Evolutionary conservation across 495 filamentous ascomycete species (phyloP), one percentile per base, ranked within the genome.

Genomic region (Bacidia gigantensis): DNA sequence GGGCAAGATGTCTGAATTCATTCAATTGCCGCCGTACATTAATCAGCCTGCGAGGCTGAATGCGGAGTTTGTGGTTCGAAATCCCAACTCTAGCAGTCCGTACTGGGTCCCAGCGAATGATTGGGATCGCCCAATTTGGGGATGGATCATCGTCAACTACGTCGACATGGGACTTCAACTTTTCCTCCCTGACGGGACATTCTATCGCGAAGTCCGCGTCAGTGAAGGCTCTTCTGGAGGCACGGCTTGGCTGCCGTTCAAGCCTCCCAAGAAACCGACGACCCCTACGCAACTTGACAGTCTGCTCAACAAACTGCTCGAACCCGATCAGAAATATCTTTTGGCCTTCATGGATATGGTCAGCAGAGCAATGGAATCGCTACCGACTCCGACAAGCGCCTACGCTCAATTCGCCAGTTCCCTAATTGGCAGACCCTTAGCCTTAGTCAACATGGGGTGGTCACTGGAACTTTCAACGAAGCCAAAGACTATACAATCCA

Each of bases 71-170:
- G 41, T 70, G 0, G 58, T 35, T 9, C 46, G 42, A 5, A 40
- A 58, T 18, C 11, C 47, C 25, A 50, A 32, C 21, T 10, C 9
- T 41, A 39, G 12, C 47, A n/a, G n/a, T n/a, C n/a, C n/a, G n/a
- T 10, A 11, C 9, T n/a, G 14, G 14, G 9, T 11, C 38, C 11
- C 21, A 39, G 12, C 24, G 9, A 42, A 50, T 0, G 70, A 76
- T 20, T 71, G 62, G 63, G 74, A 78, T 42, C 66, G 65, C 35
- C 75, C 74, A 20, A 64, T 78, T 50, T 79, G 67, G 67, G 76
- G 76, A 1, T 79, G 76, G 76, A 32, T 78, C 0, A 58, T 79
- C 0, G 51, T 68, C 53, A 79, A 80, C 63, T 77, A 69, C 54
- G 63, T 55, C 35, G 35, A 39, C n/a, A 47, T 57, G 23, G 71